A percentile compares a stretch with the other conserved stretches of the same genome.
These are phyloP conservation scores for Pythium pectinolyticum DNA, from an alignment of 352 stramenopile species.

Conservation along the genomic window DNA sequence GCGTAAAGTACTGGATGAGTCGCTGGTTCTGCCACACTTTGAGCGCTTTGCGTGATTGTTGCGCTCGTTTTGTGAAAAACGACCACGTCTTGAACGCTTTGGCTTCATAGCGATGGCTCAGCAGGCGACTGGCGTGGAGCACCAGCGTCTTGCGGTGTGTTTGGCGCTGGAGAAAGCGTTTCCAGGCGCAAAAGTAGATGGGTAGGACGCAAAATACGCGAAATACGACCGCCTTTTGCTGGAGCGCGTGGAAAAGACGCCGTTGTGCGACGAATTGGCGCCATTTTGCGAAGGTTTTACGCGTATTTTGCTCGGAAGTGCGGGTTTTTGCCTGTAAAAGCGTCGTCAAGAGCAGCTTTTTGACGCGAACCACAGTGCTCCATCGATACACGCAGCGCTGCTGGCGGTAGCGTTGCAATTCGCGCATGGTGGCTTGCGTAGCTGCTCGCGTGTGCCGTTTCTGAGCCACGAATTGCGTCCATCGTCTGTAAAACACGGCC, in stretches of 20 bases:
- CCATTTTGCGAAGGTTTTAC: constrained; percentile 33
- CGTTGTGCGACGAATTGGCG: constrained; percentile 21
- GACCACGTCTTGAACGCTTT: constrained; percentile 32
- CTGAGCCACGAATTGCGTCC: not conserved
- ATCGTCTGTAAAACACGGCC: constrained; percentile 2
- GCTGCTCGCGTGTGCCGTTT: not conserved
- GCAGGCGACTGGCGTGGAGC: constrained; percentile 30
- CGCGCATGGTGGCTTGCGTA: not conserved
- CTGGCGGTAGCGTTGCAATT: constrained; percentile 23
- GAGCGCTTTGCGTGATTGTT: constrained; percentile 12
- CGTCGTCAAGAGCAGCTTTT: constrained; percentile 25
- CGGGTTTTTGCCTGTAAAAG: constrained; percentile 19
- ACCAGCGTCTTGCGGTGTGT: constrained; percentile 25
- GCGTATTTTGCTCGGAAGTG: constrained; percentile 16
- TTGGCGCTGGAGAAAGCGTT: constrained; percentile 9
- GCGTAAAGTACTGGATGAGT: not conserved
- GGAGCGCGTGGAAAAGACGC: constrained; percentile 19
- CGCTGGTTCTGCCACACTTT: constrained; percentile 14
- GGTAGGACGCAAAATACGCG: constrained; percentile 42
- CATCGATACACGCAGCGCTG: constrained; percentile 27
- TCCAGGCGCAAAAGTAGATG: constrained; percentile 38
- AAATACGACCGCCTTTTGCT: constrained; percentile 44
- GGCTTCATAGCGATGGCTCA: constrained; percentile 37
- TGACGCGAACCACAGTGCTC: constrained; percentile 19
- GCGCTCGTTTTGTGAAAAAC: not conserved